Evolutionary conservation across 1,284 basidiomycete genomes (phyloP).

Genomic region (Apiotrichum veenhuisii): DNA sequence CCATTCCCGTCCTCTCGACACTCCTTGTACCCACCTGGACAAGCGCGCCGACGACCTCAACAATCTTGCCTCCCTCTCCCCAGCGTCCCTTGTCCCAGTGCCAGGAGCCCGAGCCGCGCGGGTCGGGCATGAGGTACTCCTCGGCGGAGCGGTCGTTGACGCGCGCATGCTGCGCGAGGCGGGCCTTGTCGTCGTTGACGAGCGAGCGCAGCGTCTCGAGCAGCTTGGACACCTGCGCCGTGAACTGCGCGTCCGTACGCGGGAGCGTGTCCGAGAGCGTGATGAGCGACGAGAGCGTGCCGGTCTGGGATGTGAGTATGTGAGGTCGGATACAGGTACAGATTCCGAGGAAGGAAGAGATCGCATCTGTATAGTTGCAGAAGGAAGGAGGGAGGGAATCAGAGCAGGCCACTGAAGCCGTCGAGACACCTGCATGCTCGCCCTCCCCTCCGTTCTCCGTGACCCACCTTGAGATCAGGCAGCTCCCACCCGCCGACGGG

Average conservation of each 20-base stretch:
- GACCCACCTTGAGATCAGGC: conserved; percentile 49
- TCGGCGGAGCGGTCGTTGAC: conserved; percentile 81
- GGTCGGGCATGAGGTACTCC: conserved; percentile 60
- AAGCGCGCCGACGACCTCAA: conserved; percentile 75
- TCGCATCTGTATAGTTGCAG: too few relatives aligned
- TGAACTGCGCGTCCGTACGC: conserved; percentile 87
- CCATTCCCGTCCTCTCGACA: too few relatives aligned
- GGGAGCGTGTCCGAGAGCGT: conserved; percentile 87
- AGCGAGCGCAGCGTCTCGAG: conserved; percentile 91
- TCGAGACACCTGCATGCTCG: too few relatives aligned
- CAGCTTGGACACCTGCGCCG: conserved; percentile 79
- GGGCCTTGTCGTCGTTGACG: conserved; percentile 79
- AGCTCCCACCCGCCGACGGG: conserved; percentile 46
- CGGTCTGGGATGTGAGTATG: conserved; percentile 62
- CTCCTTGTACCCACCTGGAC: conserved; percentile 74
- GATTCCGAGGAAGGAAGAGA: too few relatives aligned
- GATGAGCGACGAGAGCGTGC: conserved; percentile 87
- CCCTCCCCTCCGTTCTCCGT: too few relatives aligned
- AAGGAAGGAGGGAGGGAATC: too few relatives aligned
- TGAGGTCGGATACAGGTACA: too few relatives aligned
- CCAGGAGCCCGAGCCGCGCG: conserved; percentile 49
- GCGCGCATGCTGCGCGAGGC: conserved; percentile 68
- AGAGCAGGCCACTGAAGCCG: too few relatives aligned
- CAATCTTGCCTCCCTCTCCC: conserved; percentile 69
- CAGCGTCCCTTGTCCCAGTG: conserved; percentile 87